Conservation (phyloP, 345 rosid species). For the Populus deltoides region DNA sequence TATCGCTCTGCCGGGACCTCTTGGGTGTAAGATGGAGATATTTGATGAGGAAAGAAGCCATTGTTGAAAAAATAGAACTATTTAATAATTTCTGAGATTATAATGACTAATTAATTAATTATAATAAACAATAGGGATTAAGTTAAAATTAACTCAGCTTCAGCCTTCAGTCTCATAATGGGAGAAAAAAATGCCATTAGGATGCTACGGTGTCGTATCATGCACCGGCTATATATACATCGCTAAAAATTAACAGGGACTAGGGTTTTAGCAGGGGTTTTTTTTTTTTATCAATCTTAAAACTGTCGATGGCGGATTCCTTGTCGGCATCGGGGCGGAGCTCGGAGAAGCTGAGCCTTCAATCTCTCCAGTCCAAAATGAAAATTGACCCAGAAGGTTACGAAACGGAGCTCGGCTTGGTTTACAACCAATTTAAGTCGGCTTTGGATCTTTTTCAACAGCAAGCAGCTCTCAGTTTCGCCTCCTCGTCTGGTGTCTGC, state of each 20-base stretch:
- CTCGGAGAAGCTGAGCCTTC: conserved; percentile 72
- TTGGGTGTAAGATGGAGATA: too few relatives aligned
- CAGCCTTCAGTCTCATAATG: background rate
- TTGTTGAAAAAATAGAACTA: background rate
- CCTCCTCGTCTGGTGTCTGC: conserved; percentile 59
- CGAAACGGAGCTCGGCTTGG: conserved; percentile 57
- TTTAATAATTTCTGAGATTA: background rate
- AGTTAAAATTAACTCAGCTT: background rate
- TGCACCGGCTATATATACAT: background rate
- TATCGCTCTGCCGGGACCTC: too few relatives aligned
- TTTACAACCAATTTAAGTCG: conserved; percentile 74
- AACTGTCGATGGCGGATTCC: conserved; percentile 38
- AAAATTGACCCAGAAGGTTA: conserved; percentile 87
- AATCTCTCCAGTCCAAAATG: conserved; percentile 73
- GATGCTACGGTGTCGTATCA: background rate
- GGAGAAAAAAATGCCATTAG: background rate
- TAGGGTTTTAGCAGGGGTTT: conserved; percentile 8
- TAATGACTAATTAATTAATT: background rate
- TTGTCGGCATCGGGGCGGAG: conserved; percentile 71
- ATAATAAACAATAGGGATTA: background rate
- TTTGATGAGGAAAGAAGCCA: too few relatives aligned
- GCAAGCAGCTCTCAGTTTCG: conserved; percentile 71
- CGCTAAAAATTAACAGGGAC: background rate
- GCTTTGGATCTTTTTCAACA: conserved; percentile 77
- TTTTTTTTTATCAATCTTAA: background rate